Evolutionary conservation across 768 basidiomycete genomes (phyloP).

Genomic region (Auriscalpium orientale): DNA sequence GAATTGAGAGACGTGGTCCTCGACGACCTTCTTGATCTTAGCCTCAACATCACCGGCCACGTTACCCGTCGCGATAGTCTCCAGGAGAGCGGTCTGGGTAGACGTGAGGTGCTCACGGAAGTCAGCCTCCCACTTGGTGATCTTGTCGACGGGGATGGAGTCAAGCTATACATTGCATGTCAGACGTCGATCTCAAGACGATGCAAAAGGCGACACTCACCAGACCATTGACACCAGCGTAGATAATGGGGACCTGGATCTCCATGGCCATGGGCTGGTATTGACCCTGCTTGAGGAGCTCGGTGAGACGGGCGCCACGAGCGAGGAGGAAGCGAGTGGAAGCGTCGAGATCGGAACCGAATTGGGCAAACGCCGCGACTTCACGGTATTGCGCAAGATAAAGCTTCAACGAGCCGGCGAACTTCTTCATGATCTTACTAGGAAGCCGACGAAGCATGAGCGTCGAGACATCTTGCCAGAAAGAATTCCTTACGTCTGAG

Average conservation of each 20-base stretch:
- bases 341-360: slow-evolving; percentile 99
- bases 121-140: slow-evolving; percentile 86
- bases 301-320: slow-evolving; percentile 97
- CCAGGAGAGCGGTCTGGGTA: slow-evolving; percentile 66
- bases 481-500: slow-evolving; percentile 79
- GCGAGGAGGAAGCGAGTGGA: slow-evolving; percentile 97
- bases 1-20: slow-evolving; percentile 82
- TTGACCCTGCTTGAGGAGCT: slow-evolving; percentile 97
- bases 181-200: not conserved
- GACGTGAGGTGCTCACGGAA: slow-evolving; percentile 84
- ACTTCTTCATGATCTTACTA: slow-evolving; percentile 99
- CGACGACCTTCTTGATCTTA: slow-evolving; percentile 92
- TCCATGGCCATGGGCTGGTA: slow-evolving; percentile 94
- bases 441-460: slow-evolving; percentile 5
- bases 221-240: slow-evolving; percentile 99
- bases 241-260: slow-evolving; percentile 97
- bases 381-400: slow-evolving; percentile 99
- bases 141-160: slow-evolving; percentile 89
- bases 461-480: not conserved
- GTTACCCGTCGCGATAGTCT: slow-evolving; percentile 75
- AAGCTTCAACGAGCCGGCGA: slow-evolving; percentile 98
- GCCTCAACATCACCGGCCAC: slow-evolving; percentile 88
- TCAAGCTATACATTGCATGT: slow-evolving; percentile 54
- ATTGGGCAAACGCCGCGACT: slow-evolving; percentile 98
- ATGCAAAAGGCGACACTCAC: slow-evolving; percentile 34